These are phyloP conservation scores for Mycena galericulata DNA, from an alignment of 768 basidiomycete genomes.

Conservation along the genomic window DNA sequence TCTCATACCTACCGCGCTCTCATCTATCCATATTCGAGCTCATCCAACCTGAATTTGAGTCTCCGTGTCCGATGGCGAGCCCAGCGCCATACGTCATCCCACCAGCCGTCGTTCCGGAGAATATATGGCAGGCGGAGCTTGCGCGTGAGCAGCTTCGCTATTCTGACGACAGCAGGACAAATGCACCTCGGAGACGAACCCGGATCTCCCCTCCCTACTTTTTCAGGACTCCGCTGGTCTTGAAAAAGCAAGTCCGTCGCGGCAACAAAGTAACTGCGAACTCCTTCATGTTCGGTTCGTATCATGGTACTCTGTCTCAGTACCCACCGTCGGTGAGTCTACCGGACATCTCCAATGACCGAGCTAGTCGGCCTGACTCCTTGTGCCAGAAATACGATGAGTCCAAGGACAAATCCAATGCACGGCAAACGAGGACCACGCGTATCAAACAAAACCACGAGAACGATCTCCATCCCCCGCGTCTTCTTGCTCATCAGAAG, in stretches of 20 bases:
- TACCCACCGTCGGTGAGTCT: slow-evolving; percentile 5
- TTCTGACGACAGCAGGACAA: not conserved
- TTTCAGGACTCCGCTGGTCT: slow-evolving; percentile 3
- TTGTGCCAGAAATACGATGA: not conserved
- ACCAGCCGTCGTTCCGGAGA: not conserved
- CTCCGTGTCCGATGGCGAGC: not conserved
- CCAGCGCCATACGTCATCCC: slow-evolving; percentile 8
- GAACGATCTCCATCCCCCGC: slow-evolving; percentile 15
- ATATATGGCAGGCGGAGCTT: slow-evolving; percentile 18
- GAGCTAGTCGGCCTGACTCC: not conserved
- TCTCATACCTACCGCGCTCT: not conserved
- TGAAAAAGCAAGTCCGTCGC: not conserved
- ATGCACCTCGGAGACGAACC: not conserved
- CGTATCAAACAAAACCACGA: not conserved
- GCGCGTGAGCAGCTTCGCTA: not conserved
- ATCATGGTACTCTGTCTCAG: not conserved
- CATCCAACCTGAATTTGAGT: not conserved
- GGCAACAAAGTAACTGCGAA: not conserved
- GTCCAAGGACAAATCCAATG: not conserved
- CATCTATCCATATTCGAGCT: slow-evolving; percentile 30
- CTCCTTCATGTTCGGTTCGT: not conserved
- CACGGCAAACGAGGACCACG: not conserved
- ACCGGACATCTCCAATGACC: not conserved
- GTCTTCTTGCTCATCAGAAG: slow-evolving; percentile 11
- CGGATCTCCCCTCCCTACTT: slow-evolving; percentile 5